Percentiles rank a stretch among this genome's conserved stretches.
Conservation (phyloP, 2,329 filamentous ascomycete genomes). For the Fusarium cyanostomum region DNA sequence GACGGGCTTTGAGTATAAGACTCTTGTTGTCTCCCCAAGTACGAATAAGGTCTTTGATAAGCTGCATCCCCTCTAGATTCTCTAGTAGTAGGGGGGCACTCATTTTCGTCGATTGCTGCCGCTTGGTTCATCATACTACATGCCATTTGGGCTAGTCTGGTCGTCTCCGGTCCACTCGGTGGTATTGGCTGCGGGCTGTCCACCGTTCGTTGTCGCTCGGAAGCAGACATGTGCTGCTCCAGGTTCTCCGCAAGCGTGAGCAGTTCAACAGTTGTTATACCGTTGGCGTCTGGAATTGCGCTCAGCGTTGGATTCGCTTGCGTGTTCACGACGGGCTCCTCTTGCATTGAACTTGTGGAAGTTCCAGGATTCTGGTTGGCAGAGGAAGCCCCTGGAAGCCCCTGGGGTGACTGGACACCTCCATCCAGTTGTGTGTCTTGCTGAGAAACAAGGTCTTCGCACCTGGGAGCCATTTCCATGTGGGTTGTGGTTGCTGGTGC, state of each 20-base stretch:
- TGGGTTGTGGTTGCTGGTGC: background rate
- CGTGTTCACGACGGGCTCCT: background rate
- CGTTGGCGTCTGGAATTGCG: background rate
- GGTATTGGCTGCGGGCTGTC: background rate
- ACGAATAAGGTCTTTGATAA: background rate
- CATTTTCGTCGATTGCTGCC: background rate
- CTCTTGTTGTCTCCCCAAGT: background rate
- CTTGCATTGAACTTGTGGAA: background rate
- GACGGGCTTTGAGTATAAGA: background rate
- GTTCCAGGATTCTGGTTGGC: no score
- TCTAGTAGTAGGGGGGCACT: background rate
- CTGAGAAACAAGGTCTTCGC: no score
- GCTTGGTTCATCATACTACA: background rate
- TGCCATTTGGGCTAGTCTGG: background rate
- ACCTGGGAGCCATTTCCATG: background rate
- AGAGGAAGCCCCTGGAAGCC: no score
- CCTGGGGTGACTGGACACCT: no score
- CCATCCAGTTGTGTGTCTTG: no score
- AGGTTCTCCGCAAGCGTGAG: background rate
- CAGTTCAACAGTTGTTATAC: background rate
- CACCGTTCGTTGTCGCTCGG: background rate
- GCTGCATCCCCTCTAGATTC: background rate
- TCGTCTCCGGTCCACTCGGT: background rate
- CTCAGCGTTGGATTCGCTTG: no score
- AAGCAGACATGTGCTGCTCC: conserved; percentile 1